Evolutionary conservation across 345 rosid genomes (phyloP).

Genomic region (Iberis pinnata): DNA sequence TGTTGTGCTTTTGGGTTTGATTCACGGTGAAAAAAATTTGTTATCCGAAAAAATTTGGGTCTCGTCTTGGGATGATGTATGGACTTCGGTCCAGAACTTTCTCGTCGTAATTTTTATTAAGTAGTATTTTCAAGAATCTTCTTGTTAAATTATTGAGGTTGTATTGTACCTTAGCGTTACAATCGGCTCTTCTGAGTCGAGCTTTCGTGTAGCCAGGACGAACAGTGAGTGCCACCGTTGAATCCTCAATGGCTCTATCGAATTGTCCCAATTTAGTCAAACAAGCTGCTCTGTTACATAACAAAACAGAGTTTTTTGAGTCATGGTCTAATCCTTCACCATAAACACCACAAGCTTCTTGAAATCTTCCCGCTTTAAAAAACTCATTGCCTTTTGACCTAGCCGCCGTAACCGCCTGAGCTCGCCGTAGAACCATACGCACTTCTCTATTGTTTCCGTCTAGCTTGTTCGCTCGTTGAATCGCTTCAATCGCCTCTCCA

Average conservation of each 20-base stretch:
- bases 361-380: slow-evolving; percentile 48
- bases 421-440: slow-evolving; percentile 37
- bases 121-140: too few relatives aligned
- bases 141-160: too few relatives aligned
- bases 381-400: slow-evolving; percentile 61
- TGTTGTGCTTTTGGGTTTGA: too few relatives aligned
- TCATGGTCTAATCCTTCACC: slow-evolving; percentile 72
- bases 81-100: too few relatives aligned
- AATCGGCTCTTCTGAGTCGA: slow-evolving; percentile 77
- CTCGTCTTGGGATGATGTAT: too few relatives aligned
- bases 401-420: slow-evolving; percentile 47
- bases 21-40: too few relatives aligned
- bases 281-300: slow-evolving; percentile 84
- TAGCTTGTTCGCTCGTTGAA: slow-evolving; percentile 56
- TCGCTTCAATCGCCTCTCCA: slow-evolving; percentile 52
- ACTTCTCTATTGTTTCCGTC: slow-evolving; percentile 65
- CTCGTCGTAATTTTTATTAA: too few relatives aligned
- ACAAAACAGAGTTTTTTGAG: slow-evolving; percentile 61
- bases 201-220: slow-evolving; percentile 75
- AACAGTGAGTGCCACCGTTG: slow-evolving; percentile 50
- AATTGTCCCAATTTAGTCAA: slow-evolving; percentile 54
- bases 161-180: slow-evolving; percentile 75
- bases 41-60: too few relatives aligned
- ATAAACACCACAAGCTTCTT: slow-evolving; percentile 53
- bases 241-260: slow-evolving; percentile 66